Percentiles rank a stretch among this genome's conserved stretches.
Conservation (phyloP, 1,284 basidiomycete species). For the Trametes sp. region DNA sequence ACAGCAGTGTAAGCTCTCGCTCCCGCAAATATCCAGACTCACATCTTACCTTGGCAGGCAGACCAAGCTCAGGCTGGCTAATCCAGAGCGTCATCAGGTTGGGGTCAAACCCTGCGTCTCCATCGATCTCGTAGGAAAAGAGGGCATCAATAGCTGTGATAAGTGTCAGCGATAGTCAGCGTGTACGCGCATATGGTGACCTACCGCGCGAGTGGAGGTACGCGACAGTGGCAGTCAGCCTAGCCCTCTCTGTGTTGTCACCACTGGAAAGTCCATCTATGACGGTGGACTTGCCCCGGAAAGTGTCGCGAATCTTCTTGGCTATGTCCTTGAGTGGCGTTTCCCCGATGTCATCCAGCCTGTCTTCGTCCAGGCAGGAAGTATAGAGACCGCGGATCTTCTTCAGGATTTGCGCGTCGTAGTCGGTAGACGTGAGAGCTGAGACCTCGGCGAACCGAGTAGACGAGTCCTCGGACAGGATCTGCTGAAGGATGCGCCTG, state of each 20-base stretch:
- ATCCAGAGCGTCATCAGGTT: slow-evolving; percentile 89
- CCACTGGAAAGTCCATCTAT: slow-evolving; percentile 35
- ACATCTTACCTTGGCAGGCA: slow-evolving; percentile 81
- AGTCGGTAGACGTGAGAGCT: slow-evolving; percentile 38
- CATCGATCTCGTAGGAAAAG: slow-evolving; percentile 84
- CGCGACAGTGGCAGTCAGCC: slow-evolving; percentile 83
- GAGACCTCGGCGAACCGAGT: slow-evolving; percentile 31
- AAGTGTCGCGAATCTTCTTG: slow-evolving; percentile 63
- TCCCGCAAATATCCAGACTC: background rate
- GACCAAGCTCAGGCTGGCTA: slow-evolving; percentile 83
- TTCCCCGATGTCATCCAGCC: slow-evolving; percentile 68
- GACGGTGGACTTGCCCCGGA: slow-evolving; percentile 57
- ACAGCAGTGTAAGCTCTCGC: slow-evolving; percentile 11
- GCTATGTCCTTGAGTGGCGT: slow-evolving; percentile 68
- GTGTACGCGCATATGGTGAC: slow-evolving; percentile 17
- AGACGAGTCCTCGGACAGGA: slow-evolving; percentile 45
- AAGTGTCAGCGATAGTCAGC: background rate
- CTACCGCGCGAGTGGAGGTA: slow-evolving; percentile 88
- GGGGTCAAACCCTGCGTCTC: slow-evolving; percentile 91
- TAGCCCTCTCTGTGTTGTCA: slow-evolving; percentile 45
- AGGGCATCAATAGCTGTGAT: slow-evolving; percentile 75
- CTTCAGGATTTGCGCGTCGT: slow-evolving; percentile 74
- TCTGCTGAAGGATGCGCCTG: slow-evolving; percentile 66
- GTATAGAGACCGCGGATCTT: slow-evolving; percentile 86
- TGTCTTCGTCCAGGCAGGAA: slow-evolving; percentile 84